A percentile compares a stretch with the other conserved stretches of the same genome.
Evolutionary conservation across 1,284 basidiomycete genomes (phyloP).

Genomic region (Heliocybe sulcata): DNA sequence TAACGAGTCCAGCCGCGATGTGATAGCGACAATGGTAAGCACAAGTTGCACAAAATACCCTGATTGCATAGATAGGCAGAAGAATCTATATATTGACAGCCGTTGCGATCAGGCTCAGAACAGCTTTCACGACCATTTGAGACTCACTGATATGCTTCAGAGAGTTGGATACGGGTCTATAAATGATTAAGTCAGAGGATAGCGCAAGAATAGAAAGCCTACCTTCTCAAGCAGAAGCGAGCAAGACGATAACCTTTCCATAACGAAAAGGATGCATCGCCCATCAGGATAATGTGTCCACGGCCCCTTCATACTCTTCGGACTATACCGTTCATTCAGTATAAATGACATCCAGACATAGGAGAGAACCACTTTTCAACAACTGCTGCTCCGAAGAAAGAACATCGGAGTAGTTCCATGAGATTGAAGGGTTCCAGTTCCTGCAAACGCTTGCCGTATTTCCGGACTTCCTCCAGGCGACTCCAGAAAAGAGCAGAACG

Average conservation of each 20-base stretch:
- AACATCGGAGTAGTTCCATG: conserved; percentile 40
- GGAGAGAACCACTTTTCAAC: conserved; percentile 33
- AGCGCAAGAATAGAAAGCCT: not conserved
- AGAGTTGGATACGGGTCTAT: conserved; percentile 44
- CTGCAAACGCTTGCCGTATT: conserved; percentile 43
- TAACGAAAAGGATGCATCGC: conserved; percentile 22
- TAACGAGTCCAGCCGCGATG: conserved; percentile 48
- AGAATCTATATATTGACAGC: conserved; percentile 34
- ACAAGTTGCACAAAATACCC: conserved; percentile 66
- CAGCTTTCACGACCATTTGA: conserved; percentile 4
- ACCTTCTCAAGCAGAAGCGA: conserved; percentile 40
- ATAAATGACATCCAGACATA: not conserved
- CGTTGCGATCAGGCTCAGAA: not conserved
- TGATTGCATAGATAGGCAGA: conserved; percentile 56
- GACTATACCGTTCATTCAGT: conserved; percentile 21
- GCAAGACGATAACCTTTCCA: conserved; percentile 27
- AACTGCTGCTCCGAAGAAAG: conserved; percentile 47
- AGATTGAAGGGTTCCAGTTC: conserved; percentile 32
- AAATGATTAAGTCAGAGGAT: conserved; percentile 1
- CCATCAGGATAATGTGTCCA: conserved; percentile 53
- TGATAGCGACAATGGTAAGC: conserved; percentile 50
- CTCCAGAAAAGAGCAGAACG: conserved; percentile 65
- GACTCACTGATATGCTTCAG: conserved; percentile 43
- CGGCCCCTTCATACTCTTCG: conserved; percentile 43
- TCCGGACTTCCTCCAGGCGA: conserved; percentile 51